Base-by-base conservation (phyloP, 768 basidiomycete species). In the Mycena floridula region DNA sequence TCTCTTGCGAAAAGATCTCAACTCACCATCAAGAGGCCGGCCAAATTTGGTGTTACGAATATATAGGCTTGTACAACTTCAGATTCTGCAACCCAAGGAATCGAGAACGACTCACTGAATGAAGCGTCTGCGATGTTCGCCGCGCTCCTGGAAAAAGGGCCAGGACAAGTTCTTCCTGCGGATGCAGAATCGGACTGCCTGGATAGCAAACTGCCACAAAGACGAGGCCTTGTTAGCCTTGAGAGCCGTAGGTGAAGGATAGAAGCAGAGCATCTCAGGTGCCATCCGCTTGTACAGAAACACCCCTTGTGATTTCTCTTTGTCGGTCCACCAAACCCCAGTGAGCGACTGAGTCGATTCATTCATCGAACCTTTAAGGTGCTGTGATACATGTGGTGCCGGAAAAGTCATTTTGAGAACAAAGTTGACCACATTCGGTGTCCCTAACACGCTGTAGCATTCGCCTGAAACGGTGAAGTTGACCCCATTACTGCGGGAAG, bases 151-250 rank as follows among this genome's bases (percentile, higher is more conserved):
- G 50, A 66, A 62, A 40, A 55, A 61, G 21, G 54, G 42, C 63
- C 61, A 64, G 2, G 58, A 43, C 58, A 57, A 63, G 1, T 44
- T 46, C 22, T 48, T 36, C 27, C 55, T 48, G 3, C 56, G 53
- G 4, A 66, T 38, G 12, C 54, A 46, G 25, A 48, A 40, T 5
- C 40, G 37, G 3, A 58, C 54, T 6, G 60, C 57, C 0, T 27
- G 27, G 23, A 59, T 55, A 9, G 65, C 65, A 37, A 54, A 65
- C 5, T 32, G 44, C 65, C 62, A 66, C n/a, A 58, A 40, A 6
- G 59, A 57, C 9, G 54, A 56, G 4, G 61, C n/a, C 41, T 49
- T 54, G 45, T 57, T 57, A 8, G 41, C 37, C 20, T 40, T 35
- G 16, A 61, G 47, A 25, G 50, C 54, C 8, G 48, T 35, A 16